Evolutionary conservation across 2,329 filamentous ascomycete species (phyloP), one percentile per base, ranked within the genome.

Genomic region (Fusarium brachygibbosum): DNA sequence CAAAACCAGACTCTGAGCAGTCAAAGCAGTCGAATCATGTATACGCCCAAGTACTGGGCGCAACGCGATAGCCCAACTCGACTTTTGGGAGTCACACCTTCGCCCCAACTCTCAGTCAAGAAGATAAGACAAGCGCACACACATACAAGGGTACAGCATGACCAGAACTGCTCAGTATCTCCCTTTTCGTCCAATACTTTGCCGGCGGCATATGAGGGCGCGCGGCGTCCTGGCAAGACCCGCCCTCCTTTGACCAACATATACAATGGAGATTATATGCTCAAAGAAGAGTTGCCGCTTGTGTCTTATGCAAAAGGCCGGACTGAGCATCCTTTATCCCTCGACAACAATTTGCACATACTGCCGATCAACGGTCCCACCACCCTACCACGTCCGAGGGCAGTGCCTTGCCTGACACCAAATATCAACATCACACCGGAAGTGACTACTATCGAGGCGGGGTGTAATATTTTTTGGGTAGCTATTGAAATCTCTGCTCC

Each of bases 401-500:
- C 21, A 10, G 44, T 57, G 42, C 61, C 37, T 42, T 73, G 85
- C 8, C 73, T 86, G 16, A 76, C 79, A 7, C 85, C 84, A 6
- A 75, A 76, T 29, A 77, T 87, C 25, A 72, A 75, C 17, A 79
- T 85, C 25, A 84, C 79, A 0, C 79, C 84, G 2, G 83, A 85
- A 49, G 72, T 77, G 8, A 76, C 75, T 7, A 72, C 77, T 2
- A 70, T 83, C 1, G 74, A 78, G 8, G 74, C 78, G 37, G 77
- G 75, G 5, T 72, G 74, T 37, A 71, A 75, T 32, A 76, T 69
- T 13, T 66, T 86, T n/a, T 87, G 83, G 85, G 82, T 78, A 3
- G 83, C 84, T 5, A 78, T 87, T 51, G 82, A 87, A 72, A 69
- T 87, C 37, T 82, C 79, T 16, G 79, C 81, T 11, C 80, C 80